These are phyloP conservation scores for Vanderwaltozyma polyspora DNA, from an alignment of 805 yeast species.

Conservation along the genomic window DNA sequence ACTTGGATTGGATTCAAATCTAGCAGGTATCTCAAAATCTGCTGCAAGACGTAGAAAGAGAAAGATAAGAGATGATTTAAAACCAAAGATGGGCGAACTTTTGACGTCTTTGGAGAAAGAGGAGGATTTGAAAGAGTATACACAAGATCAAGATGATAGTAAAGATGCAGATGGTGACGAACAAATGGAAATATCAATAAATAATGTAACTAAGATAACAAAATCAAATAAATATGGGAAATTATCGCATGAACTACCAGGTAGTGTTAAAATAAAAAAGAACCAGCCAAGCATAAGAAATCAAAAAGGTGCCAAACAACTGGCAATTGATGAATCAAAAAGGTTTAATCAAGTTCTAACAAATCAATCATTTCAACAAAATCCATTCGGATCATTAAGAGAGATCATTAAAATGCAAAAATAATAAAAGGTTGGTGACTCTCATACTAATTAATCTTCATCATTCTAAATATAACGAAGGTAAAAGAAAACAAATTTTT, in stretches of 20 bases:
- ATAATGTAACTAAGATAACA: conserved; percentile 5
- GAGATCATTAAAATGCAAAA: conserved; percentile 38
- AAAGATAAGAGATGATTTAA: conserved; percentile 47
- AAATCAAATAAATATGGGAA: not conserved
- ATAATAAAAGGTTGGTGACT: conserved; percentile 1
- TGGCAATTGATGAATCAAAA: conserved; percentile 46
- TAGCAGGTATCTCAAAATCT: conserved; percentile 51
- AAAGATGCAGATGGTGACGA: conserved; percentile 13
- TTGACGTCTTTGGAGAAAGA: conserved; percentile 38
- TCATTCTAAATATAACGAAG: too few relatives aligned
- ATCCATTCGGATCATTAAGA: conserved; percentile 57
- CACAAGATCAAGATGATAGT: conserved; percentile 6
- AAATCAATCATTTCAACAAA: conserved; percentile 41
- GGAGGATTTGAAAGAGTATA: conserved; percentile 14
- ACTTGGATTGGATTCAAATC: conserved; percentile 16
- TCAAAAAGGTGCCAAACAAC: conserved; percentile 39
- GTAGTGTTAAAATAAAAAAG: conserved; percentile 16
- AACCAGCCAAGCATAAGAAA: conserved; percentile 47
- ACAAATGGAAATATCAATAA: conserved; percentile 3
- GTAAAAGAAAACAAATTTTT: too few relatives aligned
- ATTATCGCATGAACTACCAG: conserved; percentile 6
- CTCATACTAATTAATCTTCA: not conserved
- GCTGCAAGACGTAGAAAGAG: conserved; percentile 55
- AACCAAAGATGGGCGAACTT: conserved; percentile 58
- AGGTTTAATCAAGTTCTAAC: conserved; percentile 49